Evolutionary conservation across 2,329 filamentous ascomycete species (phyloP), one percentile per base, ranked within the genome.

Genomic region (Exophiala alcalophila): DNA sequence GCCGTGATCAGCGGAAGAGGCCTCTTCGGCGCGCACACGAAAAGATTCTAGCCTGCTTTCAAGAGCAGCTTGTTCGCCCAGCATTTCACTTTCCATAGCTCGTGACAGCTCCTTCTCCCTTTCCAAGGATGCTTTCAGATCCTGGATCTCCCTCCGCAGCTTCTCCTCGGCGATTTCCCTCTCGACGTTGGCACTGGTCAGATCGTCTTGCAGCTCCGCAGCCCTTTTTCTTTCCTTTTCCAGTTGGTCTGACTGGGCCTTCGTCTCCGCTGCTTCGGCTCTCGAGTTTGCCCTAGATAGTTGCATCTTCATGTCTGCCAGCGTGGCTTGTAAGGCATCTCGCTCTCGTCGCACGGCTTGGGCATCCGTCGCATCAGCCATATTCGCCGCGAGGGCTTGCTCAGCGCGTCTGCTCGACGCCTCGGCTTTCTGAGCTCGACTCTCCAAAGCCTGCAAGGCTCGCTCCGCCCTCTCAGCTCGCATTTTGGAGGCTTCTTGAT

Each of bases 41-140:
- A 96, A 81, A 6, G 85, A 80, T 65, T 98, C 92, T 41, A 98
- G 74, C 63, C 94, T 94, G 56, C 85, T 83, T 67, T 98, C 94
- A 52, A 95, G 74, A 11, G 83, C 72, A 35, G 74, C 70, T 42
- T 82, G 77, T 65, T 97, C 91, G n/a, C 77, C 76, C 57, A 86
- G 85, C 57, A 94, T 72, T 60, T 96, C 91, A 4, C 83, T 66
- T 62, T 95, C 86, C 5, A 79, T 68, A 8, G 79, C 72, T 9
- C 78, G 77, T 14, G 81, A 74, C 19, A 80, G 81, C 62, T 94
- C 86, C 37, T 78, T 76, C 39, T 87, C 83, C 43, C 82, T 78
- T 31, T 84, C 80, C 5, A 85, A 72, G 61, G 84, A 86, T 50
- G 88, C 85, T 47, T 78, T 78, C 50, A 88, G 70, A 44, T 89